Conservation (phyloP, 1,284 basidiomycete species). For the Rhizoctonia solani region DNA sequence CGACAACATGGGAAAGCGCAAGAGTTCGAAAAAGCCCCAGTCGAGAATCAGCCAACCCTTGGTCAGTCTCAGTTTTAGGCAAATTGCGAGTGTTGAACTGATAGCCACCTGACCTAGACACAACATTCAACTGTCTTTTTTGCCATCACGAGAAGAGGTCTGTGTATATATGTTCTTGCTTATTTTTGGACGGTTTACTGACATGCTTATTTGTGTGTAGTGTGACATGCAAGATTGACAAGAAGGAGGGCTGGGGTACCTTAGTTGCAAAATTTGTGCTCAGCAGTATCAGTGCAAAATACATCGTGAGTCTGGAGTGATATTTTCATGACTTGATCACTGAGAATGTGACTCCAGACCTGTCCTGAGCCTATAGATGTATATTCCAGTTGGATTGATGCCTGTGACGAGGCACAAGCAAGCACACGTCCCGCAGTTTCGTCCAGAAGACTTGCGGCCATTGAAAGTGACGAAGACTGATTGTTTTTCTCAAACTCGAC, state of each 20-base stretch:
- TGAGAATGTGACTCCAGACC: conserved; percentile 54
- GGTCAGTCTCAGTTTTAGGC: conserved; percentile 1
- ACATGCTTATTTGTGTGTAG: conserved; percentile 42
- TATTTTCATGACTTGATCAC: conserved; percentile 37
- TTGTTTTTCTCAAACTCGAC: background rate
- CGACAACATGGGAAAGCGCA: conserved; percentile 23
- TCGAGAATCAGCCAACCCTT: conserved; percentile 29
- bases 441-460: conserved; percentile 11
- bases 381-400: conserved; percentile 91
- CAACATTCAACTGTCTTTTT: conserved; percentile 61
- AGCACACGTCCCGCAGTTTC: conserved; percentile 21
- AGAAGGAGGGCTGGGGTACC: conserved; percentile 79
- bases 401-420: conserved; percentile 77
- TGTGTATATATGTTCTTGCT: background rate
- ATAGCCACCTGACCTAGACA: conserved; percentile 35
- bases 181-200: background rate
- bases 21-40: conserved; percentile 31
- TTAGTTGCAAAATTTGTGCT: conserved; percentile 78
- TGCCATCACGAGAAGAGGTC: conserved; percentile 82
- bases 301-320: conserved; percentile 63
- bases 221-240: conserved; percentile 82
- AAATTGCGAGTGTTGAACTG: background rate
- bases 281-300: conserved; percentile 82
- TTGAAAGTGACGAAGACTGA: conserved; percentile 37
- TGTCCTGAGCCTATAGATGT: conserved; percentile 89